Conservation (phyloP, 495 filamentous ascomycete species). For the Penicillium silybi region DNA sequence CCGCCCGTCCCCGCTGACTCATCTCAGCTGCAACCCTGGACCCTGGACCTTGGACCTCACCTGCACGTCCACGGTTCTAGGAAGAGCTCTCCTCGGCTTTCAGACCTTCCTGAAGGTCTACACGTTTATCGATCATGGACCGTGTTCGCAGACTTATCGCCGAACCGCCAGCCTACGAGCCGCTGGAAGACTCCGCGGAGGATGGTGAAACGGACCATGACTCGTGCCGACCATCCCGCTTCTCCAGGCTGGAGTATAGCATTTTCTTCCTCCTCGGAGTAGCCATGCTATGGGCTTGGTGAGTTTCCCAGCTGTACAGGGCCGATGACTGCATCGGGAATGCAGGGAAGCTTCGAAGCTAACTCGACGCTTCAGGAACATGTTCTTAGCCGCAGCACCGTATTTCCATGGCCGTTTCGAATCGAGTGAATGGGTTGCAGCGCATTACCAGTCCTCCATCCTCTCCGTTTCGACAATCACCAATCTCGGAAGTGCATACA, state of each 20-base stretch:
- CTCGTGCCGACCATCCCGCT: constrained; percentile 32
- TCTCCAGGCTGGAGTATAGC: constrained; percentile 76
- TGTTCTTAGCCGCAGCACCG: constrained; percentile 93
- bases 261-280: constrained; percentile 85
- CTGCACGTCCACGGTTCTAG: not conserved
- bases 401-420: constrained; percentile 87
- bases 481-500: constrained; percentile 67
- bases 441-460: constrained; percentile 83
- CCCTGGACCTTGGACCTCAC: not conserved
- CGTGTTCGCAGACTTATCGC: constrained; percentile 47
- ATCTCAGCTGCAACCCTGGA: constrained; percentile 1
- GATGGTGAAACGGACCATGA: constrained; percentile 21
- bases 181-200: constrained; percentile 43
- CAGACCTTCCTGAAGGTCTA: not conserved
- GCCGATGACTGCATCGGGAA: not conserved
- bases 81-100: constrained; percentile 1
- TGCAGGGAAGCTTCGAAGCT: not conserved
- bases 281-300: constrained; percentile 98
- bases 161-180: constrained; percentile 53
- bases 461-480: constrained; percentile 79
- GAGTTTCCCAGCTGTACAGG: not conserved
- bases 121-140: constrained; percentile 31
- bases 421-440: constrained; percentile 59
- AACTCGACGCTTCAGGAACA: constrained; percentile 63
- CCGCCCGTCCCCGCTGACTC: not conserved